Evolutionary conservation across 768 basidiomycete species (phyloP), one percentile per base, ranked within the genome.

Genomic region (Termitomyces sp.): DNA sequence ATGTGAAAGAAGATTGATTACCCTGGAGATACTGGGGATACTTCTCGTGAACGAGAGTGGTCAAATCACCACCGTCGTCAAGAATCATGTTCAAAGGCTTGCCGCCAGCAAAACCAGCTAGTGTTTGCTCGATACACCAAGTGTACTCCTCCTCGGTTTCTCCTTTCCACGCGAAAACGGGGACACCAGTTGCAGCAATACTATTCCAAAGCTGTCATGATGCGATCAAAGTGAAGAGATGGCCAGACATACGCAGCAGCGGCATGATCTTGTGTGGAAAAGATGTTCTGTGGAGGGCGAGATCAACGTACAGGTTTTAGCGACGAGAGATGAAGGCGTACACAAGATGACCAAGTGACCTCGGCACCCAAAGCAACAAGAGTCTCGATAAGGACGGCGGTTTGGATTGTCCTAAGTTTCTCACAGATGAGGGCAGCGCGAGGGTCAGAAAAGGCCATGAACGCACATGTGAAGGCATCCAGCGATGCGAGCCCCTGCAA

Each of bases 91-190:
- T 99, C 68, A 96, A 75, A 52, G 88, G 69, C 73, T 95, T 77
- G 63, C 89, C 89, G 60, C 77, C 85, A 26, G 86, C 75, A 83
- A 99, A 99, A n/a, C 84, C 91, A 63, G 83, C 72, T 62, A 99
- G 72, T 47, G 92, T 91, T 76, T 99, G 97, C 68, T 98, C 94
- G 64, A 99, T 93, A 72, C 95, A 98, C 97, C 97, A 99, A 62
- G 74, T 68, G 76, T 98, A 98, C 71, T 99, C 97, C 73, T 98
- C 97, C 70, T 98, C 97, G 46, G 95, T 95, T 80, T 99, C 97
- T 55, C 97, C 97, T 79, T 99, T 99, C 97, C 97, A 99, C 42
- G 97, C 97, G 68, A 86, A 99, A 67, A 98, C 97, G 63, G 97
- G 97, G 55, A 98, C 91, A 64, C 96, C 96, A 58, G 97, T 98